Evolutionary conservation across 73 alveolate genomes (phyloP), one percentile per base, ranked within the genome.

Genomic region (Paraurostyla sp.): DNA sequence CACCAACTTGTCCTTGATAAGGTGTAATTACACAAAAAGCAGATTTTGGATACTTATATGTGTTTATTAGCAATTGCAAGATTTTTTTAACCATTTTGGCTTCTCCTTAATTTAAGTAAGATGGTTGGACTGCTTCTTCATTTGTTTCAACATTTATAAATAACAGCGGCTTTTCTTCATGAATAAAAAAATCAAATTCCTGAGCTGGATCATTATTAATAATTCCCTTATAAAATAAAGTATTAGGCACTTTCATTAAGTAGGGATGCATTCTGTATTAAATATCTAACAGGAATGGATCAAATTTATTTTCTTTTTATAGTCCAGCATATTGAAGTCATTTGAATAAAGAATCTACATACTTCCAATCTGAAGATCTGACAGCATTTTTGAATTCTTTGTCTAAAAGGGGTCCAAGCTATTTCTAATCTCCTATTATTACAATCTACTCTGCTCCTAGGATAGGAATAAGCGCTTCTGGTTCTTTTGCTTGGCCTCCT

Each of bases 191-290:
- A 36, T 41, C 27, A 0, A 76, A 71, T 41, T 9, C 38, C 27
- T 9, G n/a, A n/a, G n/a, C n/a, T 35, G 43, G 40, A 27, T 35
- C 71, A 38, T 90, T 58, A 60, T 15, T 49, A 83, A 92, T 92
- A 60, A 91, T 90, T 46, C 91, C 82, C 51, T 91, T 60, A 69
- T 95, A 95, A 75, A 95, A 95, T 38, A 83, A 50, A 42, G 68
- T 43, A 51, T 94, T 92, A 33, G 98, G 96, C 73, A 95, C 89
- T 82, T 85, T 82, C 87, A 93, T 93, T 58, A 95, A 83, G 25
- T 92, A 78, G 58, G 88, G 51, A 91, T 95, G 97, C 98, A 95
- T 95, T 91, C 98, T 93, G 87, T 93, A 95, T 83, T 95, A 93
- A 9, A 82, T 93, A 45, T 54, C 89, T 20, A 89, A 52, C 71